Evolutionary conservation across 163 green algal species (phyloP).

Genomic region (Volvox carteri): DNA sequence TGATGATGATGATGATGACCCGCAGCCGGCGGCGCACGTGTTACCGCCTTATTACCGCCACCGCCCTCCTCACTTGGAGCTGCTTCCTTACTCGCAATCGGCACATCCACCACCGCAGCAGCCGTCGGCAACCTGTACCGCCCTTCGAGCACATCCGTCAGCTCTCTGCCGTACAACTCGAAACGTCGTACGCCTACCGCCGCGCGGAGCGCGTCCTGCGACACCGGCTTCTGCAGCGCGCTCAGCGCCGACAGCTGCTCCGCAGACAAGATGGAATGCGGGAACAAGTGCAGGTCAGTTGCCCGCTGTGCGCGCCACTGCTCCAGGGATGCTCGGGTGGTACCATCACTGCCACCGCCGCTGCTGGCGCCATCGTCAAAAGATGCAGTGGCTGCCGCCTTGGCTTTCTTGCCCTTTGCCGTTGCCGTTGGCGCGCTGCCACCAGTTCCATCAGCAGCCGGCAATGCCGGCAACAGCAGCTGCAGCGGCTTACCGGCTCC

Average conservation of each 20-base stretch:
- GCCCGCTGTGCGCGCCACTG: slow-evolving; percentile 4
- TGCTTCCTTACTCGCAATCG: neutral
- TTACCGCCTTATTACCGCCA: neutral
- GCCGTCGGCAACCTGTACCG: neutral
- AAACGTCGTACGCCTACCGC: slow-evolving; percentile 37
- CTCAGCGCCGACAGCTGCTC: slow-evolving; percentile 40
- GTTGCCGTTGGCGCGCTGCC: no score
- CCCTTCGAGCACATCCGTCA: slow-evolving; percentile 33
- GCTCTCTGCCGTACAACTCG: slow-evolving; percentile 46
- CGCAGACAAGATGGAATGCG: slow-evolving; percentile 38
- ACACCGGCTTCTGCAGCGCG: slow-evolving; percentile 1
- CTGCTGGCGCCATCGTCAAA: neutral
- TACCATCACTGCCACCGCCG: neutral
- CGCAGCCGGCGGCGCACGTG: neutral
- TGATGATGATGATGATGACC: no score
- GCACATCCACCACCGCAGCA: neutral
- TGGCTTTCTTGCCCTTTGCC: neutral
- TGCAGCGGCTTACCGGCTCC: neutral
- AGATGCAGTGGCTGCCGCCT: neutral
- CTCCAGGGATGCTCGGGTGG: neutral
- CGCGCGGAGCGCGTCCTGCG: neutral
- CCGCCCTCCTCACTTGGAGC: neutral
- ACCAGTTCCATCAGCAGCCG: neutral
- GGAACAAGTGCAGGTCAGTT: slow-evolving; percentile 12
- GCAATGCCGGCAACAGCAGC: neutral